A percentile compares a stretch with the other conserved stretches of the same genome.
phyloP scores from a whole-genome alignment of 108 stramenopile species.

The Nitzschia inconspicua region DNA sequence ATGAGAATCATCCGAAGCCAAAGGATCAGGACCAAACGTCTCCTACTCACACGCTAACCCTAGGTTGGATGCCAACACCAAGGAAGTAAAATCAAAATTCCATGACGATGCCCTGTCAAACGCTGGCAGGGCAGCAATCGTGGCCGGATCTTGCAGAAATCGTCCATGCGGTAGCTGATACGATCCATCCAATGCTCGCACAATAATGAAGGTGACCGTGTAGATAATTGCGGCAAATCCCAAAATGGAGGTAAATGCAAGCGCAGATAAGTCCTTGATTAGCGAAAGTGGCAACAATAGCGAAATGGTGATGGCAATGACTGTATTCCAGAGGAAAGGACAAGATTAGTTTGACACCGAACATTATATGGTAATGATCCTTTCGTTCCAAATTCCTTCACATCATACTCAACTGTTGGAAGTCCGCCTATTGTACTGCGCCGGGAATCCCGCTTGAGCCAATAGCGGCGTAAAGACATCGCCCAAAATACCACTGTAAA shows the following conservation, averaged over 20 bases:
- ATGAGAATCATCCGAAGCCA: not conserved
- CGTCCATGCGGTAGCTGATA: conserved; percentile 36
- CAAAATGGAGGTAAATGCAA: conserved; percentile 56
- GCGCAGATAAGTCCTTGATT: conserved; percentile 45
- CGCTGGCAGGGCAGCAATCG: conserved; percentile 16
- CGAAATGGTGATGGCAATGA: conserved; percentile 25
- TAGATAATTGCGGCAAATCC: conserved; percentile 51
- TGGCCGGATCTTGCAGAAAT: conserved; percentile 32
- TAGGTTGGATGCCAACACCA: conserved; percentile 49
- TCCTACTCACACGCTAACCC: conserved; percentile 29
- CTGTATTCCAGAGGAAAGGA: too few species aligned
- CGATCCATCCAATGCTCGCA: conserved; percentile 45
- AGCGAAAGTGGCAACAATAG: conserved; percentile 39
- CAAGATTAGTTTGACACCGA: too few species aligned
- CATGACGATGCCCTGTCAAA: conserved; percentile 38
- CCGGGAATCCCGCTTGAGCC: conserved; percentile 33
- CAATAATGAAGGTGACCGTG: conserved; percentile 47
- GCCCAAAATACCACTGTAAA: conserved; percentile 56
- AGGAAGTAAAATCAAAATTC: conserved; percentile 41
- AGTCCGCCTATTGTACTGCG: conserved; percentile 26
- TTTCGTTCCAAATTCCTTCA: too few species aligned
- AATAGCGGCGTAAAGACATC: conserved; percentile 52
- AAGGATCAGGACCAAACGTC: too few species aligned
- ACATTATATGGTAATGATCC: too few species aligned
- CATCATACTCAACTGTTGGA: too few species aligned